Conservation (phyloP, 2,329 filamentous ascomycete genomes). For the Myriosclerotinia scirpicola region DNA sequence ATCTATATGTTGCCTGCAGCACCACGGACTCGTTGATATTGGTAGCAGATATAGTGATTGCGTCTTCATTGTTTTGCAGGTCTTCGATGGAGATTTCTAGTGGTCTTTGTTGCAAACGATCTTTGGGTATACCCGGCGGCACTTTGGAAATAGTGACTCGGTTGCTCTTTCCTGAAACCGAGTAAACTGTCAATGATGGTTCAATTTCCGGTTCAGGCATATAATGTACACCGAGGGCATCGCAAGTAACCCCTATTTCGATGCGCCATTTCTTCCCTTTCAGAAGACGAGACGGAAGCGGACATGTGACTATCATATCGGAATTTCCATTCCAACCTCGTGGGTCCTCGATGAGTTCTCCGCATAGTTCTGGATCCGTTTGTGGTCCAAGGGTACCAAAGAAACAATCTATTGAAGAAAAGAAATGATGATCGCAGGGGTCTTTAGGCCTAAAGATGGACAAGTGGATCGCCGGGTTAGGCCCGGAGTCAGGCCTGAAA, state of each 20-base stretch:
- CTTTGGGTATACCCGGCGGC: background rate
- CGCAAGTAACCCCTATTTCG: background rate
- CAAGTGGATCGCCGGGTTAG: background rate
- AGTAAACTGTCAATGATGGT: background rate
- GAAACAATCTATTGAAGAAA: background rate
- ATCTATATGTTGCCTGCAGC: background rate
- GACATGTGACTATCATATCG: background rate
- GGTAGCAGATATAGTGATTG: background rate
- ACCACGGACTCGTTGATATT: background rate
- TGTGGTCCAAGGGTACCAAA: conserved; percentile 9
- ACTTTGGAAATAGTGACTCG: conserved; percentile 12
- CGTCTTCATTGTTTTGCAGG: background rate
- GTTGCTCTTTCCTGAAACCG: background rate
- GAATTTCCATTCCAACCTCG: background rate
- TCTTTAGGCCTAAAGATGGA: background rate
- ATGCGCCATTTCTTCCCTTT: background rate
- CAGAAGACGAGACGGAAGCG: background rate
- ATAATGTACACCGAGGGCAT: background rate
- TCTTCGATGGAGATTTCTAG: background rate
- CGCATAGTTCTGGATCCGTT: background rate
- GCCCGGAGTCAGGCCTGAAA: background rate
- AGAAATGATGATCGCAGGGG: background rate
- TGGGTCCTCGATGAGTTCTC: background rate
- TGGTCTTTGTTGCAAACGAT: background rate
- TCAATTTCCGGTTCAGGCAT: too few species aligned